A percentile compares a stretch with the other conserved stretches of the same genome.
Conservation (phyloP, 495 filamentous ascomycete genomes). For the Aspergillus hancockii region DNA sequence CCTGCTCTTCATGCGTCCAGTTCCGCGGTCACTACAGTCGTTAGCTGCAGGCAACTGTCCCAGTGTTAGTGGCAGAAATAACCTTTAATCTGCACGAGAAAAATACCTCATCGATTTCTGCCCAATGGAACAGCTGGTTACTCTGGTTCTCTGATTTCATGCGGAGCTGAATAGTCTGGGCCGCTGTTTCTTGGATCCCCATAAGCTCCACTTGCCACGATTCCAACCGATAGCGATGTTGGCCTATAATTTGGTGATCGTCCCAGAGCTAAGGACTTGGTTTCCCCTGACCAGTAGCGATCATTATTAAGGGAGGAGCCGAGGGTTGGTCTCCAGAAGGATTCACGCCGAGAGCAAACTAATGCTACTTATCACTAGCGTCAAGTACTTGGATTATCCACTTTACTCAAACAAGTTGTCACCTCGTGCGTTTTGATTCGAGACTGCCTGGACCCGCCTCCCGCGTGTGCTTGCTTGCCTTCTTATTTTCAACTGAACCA, state of each 20-base stretch:
- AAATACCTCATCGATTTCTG: conserved; percentile 12
- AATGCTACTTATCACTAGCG: conserved; percentile 15
- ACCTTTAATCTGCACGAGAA: conserved; percentile 10
- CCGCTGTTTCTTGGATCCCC: conserved; percentile 8
- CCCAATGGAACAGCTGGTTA: conserved; percentile 7
- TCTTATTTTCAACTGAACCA: not conserved
- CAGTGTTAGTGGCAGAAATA: conserved; percentile 11
- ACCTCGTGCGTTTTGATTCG: conserved; percentile 11
- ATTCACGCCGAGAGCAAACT: conserved; percentile 15
- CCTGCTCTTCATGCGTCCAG: not conserved
- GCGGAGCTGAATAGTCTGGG: not conserved
- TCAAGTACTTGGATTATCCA: conserved; percentile 7
- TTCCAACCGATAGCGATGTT: conserved; percentile 10
- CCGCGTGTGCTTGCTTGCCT: conserved; percentile 1
- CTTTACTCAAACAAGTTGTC: conserved; percentile 13
- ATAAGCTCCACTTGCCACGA: conserved; percentile 7
- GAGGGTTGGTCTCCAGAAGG: conserved; percentile 10
- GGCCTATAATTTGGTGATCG: conserved; percentile 7
- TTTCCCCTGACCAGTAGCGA: conserved; percentile 9
- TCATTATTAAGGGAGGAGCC: conserved; percentile 2
- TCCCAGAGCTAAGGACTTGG: conserved; percentile 10
- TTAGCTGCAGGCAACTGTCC: conserved; percentile 5
- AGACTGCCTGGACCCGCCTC: conserved; percentile 4
- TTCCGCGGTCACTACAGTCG: not conserved
- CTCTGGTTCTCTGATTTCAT: conserved; percentile 1